These are phyloP conservation scores for Multifurca ochricompacta DNA, from an alignment of 768 basidiomycete species.

Conservation along the genomic window DNA sequence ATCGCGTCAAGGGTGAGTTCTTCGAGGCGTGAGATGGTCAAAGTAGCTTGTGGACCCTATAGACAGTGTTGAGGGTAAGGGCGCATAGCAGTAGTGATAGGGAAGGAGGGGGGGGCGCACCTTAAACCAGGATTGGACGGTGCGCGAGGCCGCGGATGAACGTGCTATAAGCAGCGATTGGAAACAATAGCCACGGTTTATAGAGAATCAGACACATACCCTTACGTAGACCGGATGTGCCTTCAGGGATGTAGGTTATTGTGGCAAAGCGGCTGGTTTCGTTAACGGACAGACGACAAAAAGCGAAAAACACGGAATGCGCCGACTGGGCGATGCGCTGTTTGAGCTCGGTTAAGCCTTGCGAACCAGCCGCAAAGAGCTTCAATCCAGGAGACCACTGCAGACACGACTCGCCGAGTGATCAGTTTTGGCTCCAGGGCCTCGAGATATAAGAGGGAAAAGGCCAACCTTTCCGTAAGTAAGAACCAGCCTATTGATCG, in stretches of 20 bases:
- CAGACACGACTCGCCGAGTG: background rate
- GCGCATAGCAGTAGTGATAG: background rate
- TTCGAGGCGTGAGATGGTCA: slow-evolving; percentile 12
- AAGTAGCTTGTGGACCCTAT: slow-evolving; percentile 13
- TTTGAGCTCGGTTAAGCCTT: slow-evolving; percentile 15
- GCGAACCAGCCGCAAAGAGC: slow-evolving; percentile 16
- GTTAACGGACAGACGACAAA: slow-evolving; percentile 8
- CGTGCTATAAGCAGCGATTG: background rate
- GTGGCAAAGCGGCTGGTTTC: slow-evolving; percentile 4
- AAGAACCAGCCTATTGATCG: slow-evolving; percentile 9
- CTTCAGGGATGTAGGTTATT: slow-evolving; percentile 17
- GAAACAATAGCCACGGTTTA: background rate
- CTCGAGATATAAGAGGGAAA: background rate
- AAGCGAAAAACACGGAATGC: slow-evolving; percentile 14
- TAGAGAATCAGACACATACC: background rate
- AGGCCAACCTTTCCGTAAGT: slow-evolving; percentile 15
- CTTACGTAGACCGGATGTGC: slow-evolving; percentile 14
- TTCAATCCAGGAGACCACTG: slow-evolving; percentile 18
- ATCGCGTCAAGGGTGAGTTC: slow-evolving; percentile 4
- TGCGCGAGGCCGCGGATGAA: slow-evolving; percentile 11
- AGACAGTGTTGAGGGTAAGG: background rate
- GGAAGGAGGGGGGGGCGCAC: background rate
- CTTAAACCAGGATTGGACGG: slow-evolving; percentile 21
- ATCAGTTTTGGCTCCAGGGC: background rate
- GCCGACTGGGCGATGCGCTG: slow-evolving; percentile 1